Conservation (phyloP, 2,329 filamentous ascomycete genomes). For the Didymella glomerata region DNA sequence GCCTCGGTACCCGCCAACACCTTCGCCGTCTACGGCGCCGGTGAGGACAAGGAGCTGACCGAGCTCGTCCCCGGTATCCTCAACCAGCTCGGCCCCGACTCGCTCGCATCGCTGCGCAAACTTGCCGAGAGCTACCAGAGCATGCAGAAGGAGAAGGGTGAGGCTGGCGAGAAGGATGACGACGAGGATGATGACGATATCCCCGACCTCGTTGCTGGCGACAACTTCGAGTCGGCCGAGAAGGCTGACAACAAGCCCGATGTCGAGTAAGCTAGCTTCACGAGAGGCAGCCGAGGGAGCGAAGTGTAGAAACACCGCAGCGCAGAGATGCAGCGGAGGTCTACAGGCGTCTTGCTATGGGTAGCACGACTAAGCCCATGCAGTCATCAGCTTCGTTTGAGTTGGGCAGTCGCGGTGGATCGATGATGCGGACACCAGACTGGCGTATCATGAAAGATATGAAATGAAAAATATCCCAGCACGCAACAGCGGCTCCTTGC, state of each 20-base stretch:
- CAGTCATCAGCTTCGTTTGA: constrained; percentile 30
- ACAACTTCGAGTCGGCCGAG: constrained; percentile 85
- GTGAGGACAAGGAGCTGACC: constrained; percentile 99
- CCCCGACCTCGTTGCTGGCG: constrained; percentile 93
- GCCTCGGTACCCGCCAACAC: constrained; percentile 97
- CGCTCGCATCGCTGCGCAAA: constrained; percentile 95
- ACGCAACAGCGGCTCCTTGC: constrained; percentile 21
- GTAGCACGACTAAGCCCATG: constrained; percentile 24
- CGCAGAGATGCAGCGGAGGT: constrained; percentile 31
- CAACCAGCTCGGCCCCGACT: constrained; percentile 99
- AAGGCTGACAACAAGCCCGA: constrained; percentile 63
- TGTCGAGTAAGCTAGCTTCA: constrained; percentile 73
- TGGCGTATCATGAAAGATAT: constrained; percentile 48
- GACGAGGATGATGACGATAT: constrained; percentile 81
- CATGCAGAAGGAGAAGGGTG: constrained; percentile 91
- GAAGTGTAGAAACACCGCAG: constrained; percentile 31
- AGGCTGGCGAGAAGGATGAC: constrained; percentile 73
- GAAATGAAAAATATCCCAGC: constrained; percentile 49
- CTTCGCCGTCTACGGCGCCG: constrained; percentile 98
- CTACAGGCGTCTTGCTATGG: constrained; percentile 20
- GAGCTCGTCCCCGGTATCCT: constrained; percentile 99
- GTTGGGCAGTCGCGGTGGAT: constrained; percentile 41
- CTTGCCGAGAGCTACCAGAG: constrained; percentile 99
- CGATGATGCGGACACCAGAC: constrained; percentile 40
- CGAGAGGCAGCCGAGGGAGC: constrained; percentile 21